Evolutionary conservation across 164 flowering plant species (phyloP).

Genomic region (Magnolia kwangsiensis): DNA sequence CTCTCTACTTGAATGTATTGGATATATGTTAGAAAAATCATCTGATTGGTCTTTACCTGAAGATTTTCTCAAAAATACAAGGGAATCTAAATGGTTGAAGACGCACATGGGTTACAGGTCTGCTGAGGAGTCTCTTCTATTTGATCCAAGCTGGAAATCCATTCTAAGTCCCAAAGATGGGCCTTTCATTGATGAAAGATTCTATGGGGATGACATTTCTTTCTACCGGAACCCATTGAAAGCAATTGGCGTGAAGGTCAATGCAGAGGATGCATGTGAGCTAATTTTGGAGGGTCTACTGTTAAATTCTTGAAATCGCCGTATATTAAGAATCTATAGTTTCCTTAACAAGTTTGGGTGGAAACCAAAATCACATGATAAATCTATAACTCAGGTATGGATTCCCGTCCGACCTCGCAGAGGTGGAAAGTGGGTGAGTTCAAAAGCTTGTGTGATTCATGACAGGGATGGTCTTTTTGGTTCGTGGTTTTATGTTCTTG

Average conservation of each 20-base stretch:
- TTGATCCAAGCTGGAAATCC: constrained; percentile 15
- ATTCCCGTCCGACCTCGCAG: constrained; percentile 4
- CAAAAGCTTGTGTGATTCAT: constrained; percentile 15
- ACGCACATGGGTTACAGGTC: constrained; percentile 16
- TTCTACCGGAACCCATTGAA: constrained; percentile 8
- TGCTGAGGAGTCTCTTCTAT: constrained; percentile 18
- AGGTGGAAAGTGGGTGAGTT: constrained; percentile 15
- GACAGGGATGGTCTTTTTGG: constrained; percentile 8
- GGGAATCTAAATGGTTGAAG: constrained; percentile 18
- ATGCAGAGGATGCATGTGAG: constrained; percentile 7
- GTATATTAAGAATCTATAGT: constrained; percentile 13
- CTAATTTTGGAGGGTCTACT: constrained; percentile 3
- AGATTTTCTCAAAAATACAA: not conserved
- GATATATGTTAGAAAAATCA: not conserved
- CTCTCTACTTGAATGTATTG: constrained; percentile 15
- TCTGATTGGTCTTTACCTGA: not conserved
- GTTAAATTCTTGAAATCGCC: not conserved
- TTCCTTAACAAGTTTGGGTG: constrained; percentile 13
- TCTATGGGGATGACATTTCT: constrained; percentile 4
- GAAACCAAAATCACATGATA: constrained; percentile 6
- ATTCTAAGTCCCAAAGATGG: constrained; percentile 14
- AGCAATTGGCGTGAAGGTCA: constrained; percentile 14
- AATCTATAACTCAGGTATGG: constrained; percentile 11
- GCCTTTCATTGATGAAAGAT: constrained; percentile 18
- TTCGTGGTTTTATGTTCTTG: constrained; percentile 10